Evolutionary conservation across 805 yeast genomes (phyloP), one percentile per base, ranked within the genome.

Genomic region (Zygosaccharomyces rouxii): DNA sequence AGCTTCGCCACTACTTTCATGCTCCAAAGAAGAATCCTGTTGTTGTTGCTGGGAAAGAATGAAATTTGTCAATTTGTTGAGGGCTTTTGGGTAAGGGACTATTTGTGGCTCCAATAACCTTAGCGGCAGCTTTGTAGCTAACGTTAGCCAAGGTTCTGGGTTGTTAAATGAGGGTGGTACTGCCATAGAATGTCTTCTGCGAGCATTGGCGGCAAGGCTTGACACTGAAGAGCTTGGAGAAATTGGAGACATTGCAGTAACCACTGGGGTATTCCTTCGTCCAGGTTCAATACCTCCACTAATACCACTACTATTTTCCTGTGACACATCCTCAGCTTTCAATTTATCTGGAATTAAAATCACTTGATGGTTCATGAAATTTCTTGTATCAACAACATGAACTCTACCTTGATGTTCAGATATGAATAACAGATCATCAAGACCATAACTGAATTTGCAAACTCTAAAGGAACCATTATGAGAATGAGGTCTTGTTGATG

Each of bases 381-480:
- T 79, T 52, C 96, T 77, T 22, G 89, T 75, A 63, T 90, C 97
- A 23, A 90, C 72, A 48, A 89, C 72, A 67, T 90, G 98, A 3
- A 90, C 86, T 46, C 96, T 74, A 0, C 95, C 95, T 46, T 81
- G 84, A 57, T 90, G 96, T 63, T 90, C 97, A 46, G 85, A 77
- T 2, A 90, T 74, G 46, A 86, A 78, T 48, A 90, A 69, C 50
- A 89, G 66, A 65, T 90, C 96, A 57, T 84, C 90, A 13, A 84
- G 71, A 3, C 87, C 84, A 31, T 76, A 72, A 21, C 86, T 73
- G 55, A 80, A 83, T 61, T 81, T 81, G 47, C 75, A 64, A 51
- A 83, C 80, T 51, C 94, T 71, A 60, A 85, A 84, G 0, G 89
- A 86, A 3, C 92, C 90, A 46, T 69, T 66, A 23, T 72, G 69